These are phyloP conservation scores for Penicillium fuscoglaucum DNA, from an alignment of 2,329 filamentous ascomycete genomes.

Conservation along the genomic window DNA sequence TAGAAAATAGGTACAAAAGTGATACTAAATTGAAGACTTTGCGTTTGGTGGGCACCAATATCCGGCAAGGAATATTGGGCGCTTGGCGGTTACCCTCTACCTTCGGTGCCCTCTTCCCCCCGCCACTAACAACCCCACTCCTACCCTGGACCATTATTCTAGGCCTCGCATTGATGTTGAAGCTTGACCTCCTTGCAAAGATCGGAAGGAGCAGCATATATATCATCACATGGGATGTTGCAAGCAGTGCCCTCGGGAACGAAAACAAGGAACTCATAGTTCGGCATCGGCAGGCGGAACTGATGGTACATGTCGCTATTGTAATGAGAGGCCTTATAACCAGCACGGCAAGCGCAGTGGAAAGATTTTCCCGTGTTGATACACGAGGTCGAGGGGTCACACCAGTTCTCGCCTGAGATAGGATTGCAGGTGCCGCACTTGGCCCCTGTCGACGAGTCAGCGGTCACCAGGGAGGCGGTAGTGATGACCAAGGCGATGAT, in stretches of 20 bases:
- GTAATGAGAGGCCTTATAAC: conserved; percentile 39
- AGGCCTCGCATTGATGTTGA: conserved; percentile 33
- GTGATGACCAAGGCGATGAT: conserved; percentile 29
- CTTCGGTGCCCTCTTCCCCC: background rate
- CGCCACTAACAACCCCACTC: background rate
- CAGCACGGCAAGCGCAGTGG: conserved; percentile 46
- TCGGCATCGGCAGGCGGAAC: conserved; percentile 41
- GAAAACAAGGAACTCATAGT: conserved; percentile 44
- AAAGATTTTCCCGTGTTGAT: conserved; percentile 44
- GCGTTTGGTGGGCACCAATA: too few species aligned
- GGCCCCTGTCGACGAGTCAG: conserved; percentile 20
- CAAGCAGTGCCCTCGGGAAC: conserved; percentile 38
- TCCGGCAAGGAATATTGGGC: too few species aligned
- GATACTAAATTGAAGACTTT: too few species aligned
- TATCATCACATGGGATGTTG: conserved; percentile 39
- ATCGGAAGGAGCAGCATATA: conserved; percentile 29
- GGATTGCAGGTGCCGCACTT: conserved; percentile 44
- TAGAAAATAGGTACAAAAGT: too few species aligned
- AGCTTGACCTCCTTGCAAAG: conserved; percentile 40
- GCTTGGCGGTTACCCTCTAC: background rate
- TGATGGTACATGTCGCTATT: conserved; percentile 35
- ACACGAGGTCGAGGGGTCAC: conserved; percentile 47
- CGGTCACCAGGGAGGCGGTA: conserved; percentile 25
- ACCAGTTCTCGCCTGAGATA: conserved; percentile 41
- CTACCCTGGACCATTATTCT: background rate